These are phyloP conservation scores for Gamsiella multidivaricata DNA, from an alignment of 192 early-diverging fungal genomes.

Conservation along the genomic window DNA sequence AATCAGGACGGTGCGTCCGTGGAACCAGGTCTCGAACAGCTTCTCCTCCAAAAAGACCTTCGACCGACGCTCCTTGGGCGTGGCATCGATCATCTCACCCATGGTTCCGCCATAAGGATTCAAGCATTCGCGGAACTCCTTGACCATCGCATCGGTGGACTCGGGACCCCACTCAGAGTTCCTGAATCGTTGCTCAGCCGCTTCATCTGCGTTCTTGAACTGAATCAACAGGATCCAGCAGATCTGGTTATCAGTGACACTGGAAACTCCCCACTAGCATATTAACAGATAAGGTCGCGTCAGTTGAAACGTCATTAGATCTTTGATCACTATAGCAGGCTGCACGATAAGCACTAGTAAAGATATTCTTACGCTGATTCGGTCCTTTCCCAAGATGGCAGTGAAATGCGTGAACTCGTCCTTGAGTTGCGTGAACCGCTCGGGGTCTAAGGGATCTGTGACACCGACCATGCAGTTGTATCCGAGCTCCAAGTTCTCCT, in stretches of 20 bases:
- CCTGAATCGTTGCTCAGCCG: conserved; percentile 14
- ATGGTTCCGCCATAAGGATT: conserved; percentile 33
- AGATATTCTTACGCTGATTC: conserved; percentile 13
- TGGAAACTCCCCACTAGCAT: conserved; percentile 34
- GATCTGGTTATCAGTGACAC: conserved; percentile 17
- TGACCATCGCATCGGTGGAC: conserved; percentile 18
- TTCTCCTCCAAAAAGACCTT: conserved; percentile 48
- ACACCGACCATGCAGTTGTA: conserved; percentile 32
- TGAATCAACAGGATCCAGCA: conserved; percentile 34
- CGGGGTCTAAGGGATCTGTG: conserved; percentile 19
- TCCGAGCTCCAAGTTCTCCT: conserved; percentile 14
- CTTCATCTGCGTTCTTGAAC: conserved; percentile 11
- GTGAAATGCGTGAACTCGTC: conserved; percentile 15
- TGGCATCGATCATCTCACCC: conserved; percentile 36
- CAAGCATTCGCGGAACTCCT: conserved; percentile 5
- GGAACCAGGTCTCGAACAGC: conserved; percentile 36
- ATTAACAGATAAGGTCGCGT: background rate
- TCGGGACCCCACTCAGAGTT: conserved; percentile 39
- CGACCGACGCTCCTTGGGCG: conserved; percentile 28
- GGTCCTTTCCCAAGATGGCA: conserved; percentile 4
- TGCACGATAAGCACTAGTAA: no score
- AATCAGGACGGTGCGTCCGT: conserved; percentile 21
- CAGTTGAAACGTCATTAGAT: background rate
- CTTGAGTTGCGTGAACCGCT: conserved; percentile 21
- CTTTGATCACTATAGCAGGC: no score